phyloP scores from a whole-genome alignment of 169 alveolate genomes.

The Plasmodium berghei region DNA sequence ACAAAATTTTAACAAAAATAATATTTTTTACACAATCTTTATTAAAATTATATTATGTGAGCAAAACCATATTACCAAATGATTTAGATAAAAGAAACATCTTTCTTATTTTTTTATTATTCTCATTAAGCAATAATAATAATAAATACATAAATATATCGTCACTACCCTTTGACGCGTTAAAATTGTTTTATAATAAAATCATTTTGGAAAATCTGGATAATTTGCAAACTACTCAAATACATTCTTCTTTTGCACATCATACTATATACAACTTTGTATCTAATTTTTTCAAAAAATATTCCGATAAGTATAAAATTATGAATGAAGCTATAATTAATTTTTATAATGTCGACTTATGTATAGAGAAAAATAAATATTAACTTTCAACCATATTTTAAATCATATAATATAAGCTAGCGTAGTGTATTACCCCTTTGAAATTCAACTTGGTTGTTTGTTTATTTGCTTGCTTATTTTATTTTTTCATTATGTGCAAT shows the following conservation, averaged over 20 bases:
- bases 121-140: neutral
- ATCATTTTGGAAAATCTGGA: slow-evolving; percentile 1
- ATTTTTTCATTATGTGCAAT: neutral
- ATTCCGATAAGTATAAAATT: neutral
- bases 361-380: neutral
- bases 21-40: neutral
- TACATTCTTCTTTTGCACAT: slow-evolving; percentile 40
- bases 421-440: too few relatives aligned
- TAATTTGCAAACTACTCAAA: neutral
- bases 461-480: neutral
- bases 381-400: too few relatives aligned
- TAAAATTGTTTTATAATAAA: slow-evolving; percentile 24
- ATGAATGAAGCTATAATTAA: slow-evolving; percentile 14
- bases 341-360: slow-evolving; percentile 25
- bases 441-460: neutral
- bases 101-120: slow-evolving; percentile 3
- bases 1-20: neutral
- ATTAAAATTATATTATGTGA: neutral
- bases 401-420: too few relatives aligned
- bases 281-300: neutral
- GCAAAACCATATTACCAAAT: neutral
- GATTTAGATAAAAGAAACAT: slow-evolving; percentile 39
- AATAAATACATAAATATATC: slow-evolving; percentile 2
- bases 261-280: slow-evolving; percentile 16
- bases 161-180: slow-evolving; percentile 1